These are phyloP conservation scores for Colletotrichum tamarilloi DNA, from an alignment of 2,329 filamentous ascomycete genomes.

Conservation along the genomic window DNA sequence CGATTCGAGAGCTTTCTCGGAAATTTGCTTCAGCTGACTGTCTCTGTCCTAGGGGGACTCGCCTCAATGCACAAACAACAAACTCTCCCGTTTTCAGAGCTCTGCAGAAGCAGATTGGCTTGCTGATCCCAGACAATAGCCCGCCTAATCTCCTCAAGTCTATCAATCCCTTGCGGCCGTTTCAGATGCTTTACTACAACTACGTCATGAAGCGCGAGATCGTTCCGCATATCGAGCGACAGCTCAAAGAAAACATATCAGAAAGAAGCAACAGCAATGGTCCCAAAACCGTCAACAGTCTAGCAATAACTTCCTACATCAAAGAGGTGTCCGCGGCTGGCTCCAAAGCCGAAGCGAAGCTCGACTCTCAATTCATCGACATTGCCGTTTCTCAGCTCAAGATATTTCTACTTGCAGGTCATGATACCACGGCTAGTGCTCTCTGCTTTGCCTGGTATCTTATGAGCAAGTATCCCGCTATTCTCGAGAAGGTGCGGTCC, in stretches of 20 bases:
- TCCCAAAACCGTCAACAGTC: constrained; percentile 39
- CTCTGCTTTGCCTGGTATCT: constrained; percentile 41
- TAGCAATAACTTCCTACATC: constrained; percentile 29
- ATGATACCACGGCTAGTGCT: constrained; percentile 45
- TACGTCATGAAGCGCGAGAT: constrained; percentile 10
- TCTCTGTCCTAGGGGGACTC: neutral
- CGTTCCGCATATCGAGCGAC: neutral
- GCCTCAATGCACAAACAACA: neutral
- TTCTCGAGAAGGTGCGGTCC: constrained; percentile 39
- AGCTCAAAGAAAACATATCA: neutral
- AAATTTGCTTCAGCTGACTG: neutral
- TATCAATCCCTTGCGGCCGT: neutral
- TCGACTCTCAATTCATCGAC: constrained; percentile 12
- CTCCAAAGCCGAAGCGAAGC: neutral
- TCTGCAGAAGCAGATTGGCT: neutral
- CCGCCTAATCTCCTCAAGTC: neutral
- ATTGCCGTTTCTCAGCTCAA: constrained; percentile 42
- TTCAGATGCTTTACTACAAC: constrained; percentile 7
- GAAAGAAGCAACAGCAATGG: neutral
- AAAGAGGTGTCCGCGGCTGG: neutral
- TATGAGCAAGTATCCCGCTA: constrained; percentile 39
- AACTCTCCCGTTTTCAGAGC: neutral
- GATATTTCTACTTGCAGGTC: constrained; percentile 46
- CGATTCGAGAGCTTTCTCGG: too few species aligned
- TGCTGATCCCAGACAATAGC: neutral